phyloP scores from a whole-genome alignment of 345 rosid genomes.

The Pugionium cornutum region DNA sequence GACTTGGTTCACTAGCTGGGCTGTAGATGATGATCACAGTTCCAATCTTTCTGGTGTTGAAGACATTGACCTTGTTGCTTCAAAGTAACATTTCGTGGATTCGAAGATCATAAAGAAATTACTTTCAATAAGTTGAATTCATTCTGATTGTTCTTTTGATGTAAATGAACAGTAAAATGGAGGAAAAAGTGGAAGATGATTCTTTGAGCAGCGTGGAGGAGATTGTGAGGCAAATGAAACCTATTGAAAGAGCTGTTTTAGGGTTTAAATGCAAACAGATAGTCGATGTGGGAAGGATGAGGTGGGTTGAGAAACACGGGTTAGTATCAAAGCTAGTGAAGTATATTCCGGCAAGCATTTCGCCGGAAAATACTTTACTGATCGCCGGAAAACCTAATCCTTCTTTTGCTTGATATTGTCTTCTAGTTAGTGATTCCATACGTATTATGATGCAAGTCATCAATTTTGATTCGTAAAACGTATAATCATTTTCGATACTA shows the following conservation, averaged over 20 bases:
- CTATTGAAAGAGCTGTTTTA: slow-evolving; percentile 65
- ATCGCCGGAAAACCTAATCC: slow-evolving; percentile 41
- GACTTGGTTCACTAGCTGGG: slow-evolving; percentile 96
- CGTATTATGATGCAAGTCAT: background rate
- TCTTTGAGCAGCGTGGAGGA: slow-evolving; percentile 53
- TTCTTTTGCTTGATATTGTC: slow-evolving; percentile 7
- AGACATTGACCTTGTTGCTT: slow-evolving; percentile 33
- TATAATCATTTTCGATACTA: background rate
- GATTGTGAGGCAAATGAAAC: slow-evolving; percentile 61
- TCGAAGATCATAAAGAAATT: slow-evolving; percentile 17
- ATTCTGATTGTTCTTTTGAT: slow-evolving; percentile 8
- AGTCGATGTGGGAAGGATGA: slow-evolving; percentile 76
- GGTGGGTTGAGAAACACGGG: slow-evolving; percentile 62
- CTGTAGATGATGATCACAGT: slow-evolving; percentile 89
- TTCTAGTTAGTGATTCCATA: slow-evolving; percentile 9
- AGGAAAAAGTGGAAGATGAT: slow-evolving; percentile 38
- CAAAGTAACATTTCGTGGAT: slow-evolving; percentile 23
- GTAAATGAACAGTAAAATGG: slow-evolving; percentile 39
- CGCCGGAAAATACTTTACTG: slow-evolving; percentile 81
- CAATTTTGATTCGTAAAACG: slow-evolving; percentile 12
- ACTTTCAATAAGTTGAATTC: background rate
- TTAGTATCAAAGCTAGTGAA: slow-evolving; percentile 61
- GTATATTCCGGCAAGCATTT: slow-evolving; percentile 68
- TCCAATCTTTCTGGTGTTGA: slow-evolving; percentile 54
- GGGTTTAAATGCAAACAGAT: slow-evolving; percentile 92